Base-by-base conservation (phyloP, 208 protist species). In the Blechomonas ayalai region DNA sequence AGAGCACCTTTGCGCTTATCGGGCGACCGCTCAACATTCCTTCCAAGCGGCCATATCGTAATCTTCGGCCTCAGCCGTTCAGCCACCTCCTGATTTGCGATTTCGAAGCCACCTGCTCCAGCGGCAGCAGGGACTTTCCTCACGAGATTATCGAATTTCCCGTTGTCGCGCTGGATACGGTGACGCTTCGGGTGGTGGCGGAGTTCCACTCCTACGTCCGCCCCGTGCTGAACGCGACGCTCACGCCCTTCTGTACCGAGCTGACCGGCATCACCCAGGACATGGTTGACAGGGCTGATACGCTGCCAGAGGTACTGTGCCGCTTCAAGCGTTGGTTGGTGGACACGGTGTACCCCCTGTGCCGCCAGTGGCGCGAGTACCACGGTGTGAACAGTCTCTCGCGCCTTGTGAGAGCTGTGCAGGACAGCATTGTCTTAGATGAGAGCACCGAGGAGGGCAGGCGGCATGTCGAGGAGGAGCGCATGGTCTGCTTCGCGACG, bases 71-170 rank as follows among this genome's bases (percentile, higher is more conserved):
- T 2, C 86, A 94, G 45, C 75, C 79, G n/a, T 95, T 92, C 42
- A 75, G 88, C 34, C 70, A 97, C 66, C 52, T 97, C 43, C 56
- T 93, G 8, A 75, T 96, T 19, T 90, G 82, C 39, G 90, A 96
- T 60, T 96, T 96, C 47, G 90, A 96, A 72, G 83, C 84, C 1
- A 95, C 90, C 7, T 96, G 90, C 47, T 82, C 86, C 31, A 54
- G 55, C 22, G 66, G 59, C 49, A 75, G 63, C 39, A 59, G 67
- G 19, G 22, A 70, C 43, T 90, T 73, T 36, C 80, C 72, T 29
- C 83, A 97, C 50, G 96, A 98, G 65, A 97, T 98, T 53, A 97
- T 98, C 49, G 95, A 98, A 64, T 97, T 97, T 35, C 93, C 96
- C 7, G 83, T 94, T 1, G 84, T 98, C 2, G 67, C 91, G 27